Evolutionary conservation across 2,329 filamentous ascomycete genomes (phyloP).

Genomic region (Fusarium praegraminearum): DNA sequence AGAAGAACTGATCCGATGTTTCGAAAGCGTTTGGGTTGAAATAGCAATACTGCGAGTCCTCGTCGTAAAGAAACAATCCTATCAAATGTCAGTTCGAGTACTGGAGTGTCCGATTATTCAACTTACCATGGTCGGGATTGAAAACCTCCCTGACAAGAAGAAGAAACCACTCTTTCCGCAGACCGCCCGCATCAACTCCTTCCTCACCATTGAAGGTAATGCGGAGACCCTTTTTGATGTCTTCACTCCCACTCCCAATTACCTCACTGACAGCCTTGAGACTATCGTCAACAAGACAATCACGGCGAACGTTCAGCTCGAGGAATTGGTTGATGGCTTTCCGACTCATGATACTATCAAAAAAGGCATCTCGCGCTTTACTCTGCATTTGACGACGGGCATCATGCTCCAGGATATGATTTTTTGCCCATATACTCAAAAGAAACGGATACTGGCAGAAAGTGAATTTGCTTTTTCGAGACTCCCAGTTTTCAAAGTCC

Average conservation of each 20-base stretch:
- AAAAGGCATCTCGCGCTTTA: slow-evolving; percentile 89
- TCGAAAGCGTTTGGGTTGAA: slow-evolving; percentile 93
- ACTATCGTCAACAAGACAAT: slow-evolving; percentile 91
- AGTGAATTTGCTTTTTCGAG: slow-evolving; percentile 77
- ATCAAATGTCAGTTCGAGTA: slow-evolving; percentile 29
- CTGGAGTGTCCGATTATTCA: neutral
- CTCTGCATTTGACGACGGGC: slow-evolving; percentile 89
- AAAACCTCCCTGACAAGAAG: slow-evolving; percentile 90
- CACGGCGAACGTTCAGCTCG: slow-evolving; percentile 79
- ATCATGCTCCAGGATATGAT: slow-evolving; percentile 89
- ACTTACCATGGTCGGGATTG: slow-evolving; percentile 86
- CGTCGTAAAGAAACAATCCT: slow-evolving; percentile 94
- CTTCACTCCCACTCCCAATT: slow-evolving; percentile 81
- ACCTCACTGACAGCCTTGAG: slow-evolving; percentile 86
- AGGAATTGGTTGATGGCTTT: slow-evolving; percentile 82
- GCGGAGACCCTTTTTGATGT: slow-evolving; percentile 89
- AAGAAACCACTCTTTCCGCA: slow-evolving; percentile 95
- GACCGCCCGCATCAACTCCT: slow-evolving; percentile 88
- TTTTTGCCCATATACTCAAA: slow-evolving; percentile 92
- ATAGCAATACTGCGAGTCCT: slow-evolving; percentile 90
- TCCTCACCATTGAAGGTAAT: slow-evolving; percentile 91
- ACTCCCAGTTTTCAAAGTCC: slow-evolving; percentile 91
- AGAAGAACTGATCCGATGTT: slow-evolving; percentile 90
- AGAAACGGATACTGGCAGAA: slow-evolving; percentile 96
- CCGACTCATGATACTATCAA: slow-evolving; percentile 84